A percentile compares a stretch with the other conserved stretches of the same genome.
These are phyloP conservation scores for Isabelozyma gotoi DNA, from an alignment of 805 yeast species.

Conservation along the genomic window DNA sequence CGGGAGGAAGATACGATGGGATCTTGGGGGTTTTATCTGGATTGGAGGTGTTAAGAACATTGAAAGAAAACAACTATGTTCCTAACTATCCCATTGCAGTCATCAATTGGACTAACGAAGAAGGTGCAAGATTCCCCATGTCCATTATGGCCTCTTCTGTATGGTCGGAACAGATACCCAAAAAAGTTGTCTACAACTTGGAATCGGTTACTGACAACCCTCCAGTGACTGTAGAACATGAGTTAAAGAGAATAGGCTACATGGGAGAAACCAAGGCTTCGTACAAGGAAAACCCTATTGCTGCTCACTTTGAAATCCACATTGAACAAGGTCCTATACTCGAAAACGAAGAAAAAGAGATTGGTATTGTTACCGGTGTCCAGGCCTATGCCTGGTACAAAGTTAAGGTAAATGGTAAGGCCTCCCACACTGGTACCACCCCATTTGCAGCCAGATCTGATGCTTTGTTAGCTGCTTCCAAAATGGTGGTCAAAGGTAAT, in stretches of 20 bases:
- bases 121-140: conserved; percentile 76
- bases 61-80: conserved; percentile 54
- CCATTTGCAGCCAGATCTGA: conserved; percentile 63
- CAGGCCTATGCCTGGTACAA: conserved; percentile 68
- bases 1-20: conserved; percentile 78
- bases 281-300: conserved; percentile 51
- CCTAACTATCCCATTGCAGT: conserved; percentile 70
- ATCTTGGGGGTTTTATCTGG: conserved; percentile 68
- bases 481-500: conserved; percentile 54
- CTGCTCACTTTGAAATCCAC: conserved; percentile 72
- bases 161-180: conserved; percentile 54
- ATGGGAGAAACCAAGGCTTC: conserved; percentile 52
- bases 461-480: conserved; percentile 58
- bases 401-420: conserved; percentile 57
- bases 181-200: conserved; percentile 51
- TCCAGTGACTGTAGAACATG: conserved; percentile 51
- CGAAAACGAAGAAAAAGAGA: conserved; percentile 52
- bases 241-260: conserved; percentile 62
- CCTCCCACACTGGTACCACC: conserved; percentile 75
- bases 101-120: conserved; percentile 75
- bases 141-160: conserved; percentile 66
- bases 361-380: conserved; percentile 67
- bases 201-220: conserved; percentile 53
- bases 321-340: conserved; percentile 77
- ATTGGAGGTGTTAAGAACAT: conserved; percentile 62